Percentiles rank a stretch among this genome's conserved stretches.
Evolutionary conservation across 176 grass and related monocot genomes (phyloP).

Genomic region (Poa annua): DNA sequence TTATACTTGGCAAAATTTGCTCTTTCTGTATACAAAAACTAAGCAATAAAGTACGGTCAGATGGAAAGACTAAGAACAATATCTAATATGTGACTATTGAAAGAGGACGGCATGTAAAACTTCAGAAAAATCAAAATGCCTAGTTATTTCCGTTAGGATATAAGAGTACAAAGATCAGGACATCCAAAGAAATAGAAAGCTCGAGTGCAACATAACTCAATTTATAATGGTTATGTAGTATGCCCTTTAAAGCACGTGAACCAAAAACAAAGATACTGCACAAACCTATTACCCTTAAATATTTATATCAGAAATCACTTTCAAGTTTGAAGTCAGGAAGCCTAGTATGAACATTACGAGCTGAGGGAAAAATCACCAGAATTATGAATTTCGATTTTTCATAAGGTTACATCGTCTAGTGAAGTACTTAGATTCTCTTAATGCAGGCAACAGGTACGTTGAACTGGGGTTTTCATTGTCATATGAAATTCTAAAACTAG

Average conservation of each 20-base stretch:
- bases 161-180: not conserved
- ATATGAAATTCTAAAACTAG: not conserved
- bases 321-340: not conserved
- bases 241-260: not conserved
- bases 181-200: not conserved
- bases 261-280: not conserved
- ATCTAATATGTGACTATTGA: not conserved
- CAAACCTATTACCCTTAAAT: not conserved
- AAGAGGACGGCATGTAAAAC: not conserved
- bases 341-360: not conserved
- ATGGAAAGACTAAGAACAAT: not conserved
- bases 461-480: not conserved
- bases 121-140: not conserved
- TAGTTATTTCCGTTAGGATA: not conserved
- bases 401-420: not conserved
- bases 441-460: not conserved
- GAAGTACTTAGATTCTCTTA: not conserved
- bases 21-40: not conserved
- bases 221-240: not conserved
- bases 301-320: not conserved
- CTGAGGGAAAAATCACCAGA: not conserved
- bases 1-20: not conserved
- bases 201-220: not conserved
- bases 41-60: not conserved
- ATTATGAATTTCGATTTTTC: not conserved